A percentile compares a stretch with the other conserved stretches of the same genome.
Evolutionary conservation across 108 stramenopile genomes (phyloP).

Genomic region (Cyclotella atomus): DNA sequence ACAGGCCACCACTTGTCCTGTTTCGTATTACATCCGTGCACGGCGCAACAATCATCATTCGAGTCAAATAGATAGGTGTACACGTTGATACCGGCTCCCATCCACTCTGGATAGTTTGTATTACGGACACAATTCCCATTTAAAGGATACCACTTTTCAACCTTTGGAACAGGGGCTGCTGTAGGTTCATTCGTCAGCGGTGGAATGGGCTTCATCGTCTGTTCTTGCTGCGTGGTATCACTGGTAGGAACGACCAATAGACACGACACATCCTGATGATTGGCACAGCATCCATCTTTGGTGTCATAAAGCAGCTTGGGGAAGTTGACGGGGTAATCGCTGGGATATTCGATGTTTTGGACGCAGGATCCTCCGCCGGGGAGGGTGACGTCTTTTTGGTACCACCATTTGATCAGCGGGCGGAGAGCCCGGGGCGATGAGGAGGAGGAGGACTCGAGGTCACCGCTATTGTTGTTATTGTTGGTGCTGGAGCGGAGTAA

Average conservation of each 20-base stretch:
- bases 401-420: constrained; percentile 2
- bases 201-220: not conserved
- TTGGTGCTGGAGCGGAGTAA: too few species aligned
- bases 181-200: not conserved
- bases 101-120: not conserved
- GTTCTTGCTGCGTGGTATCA: too few species aligned
- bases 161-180: not conserved
- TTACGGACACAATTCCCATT: not conserved
- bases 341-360: not conserved
- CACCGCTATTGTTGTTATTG: too few species aligned
- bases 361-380: constrained; percentile 7
- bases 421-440: too few species aligned
- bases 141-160: not conserved
- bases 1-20: not conserved
- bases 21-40: not conserved
- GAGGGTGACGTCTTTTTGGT: not conserved
- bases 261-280: constrained; percentile 5
- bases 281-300: constrained; percentile 3
- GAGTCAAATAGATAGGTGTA: constrained; percentile 4
- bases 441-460: too few species aligned
- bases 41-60: not conserved
- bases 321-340: not conserved
- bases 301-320: not conserved
- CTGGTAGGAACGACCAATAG: not conserved
- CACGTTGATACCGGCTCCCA: constrained; percentile 4